These are phyloP conservation scores for Vaccinium darrowii DNA, from an alignment of 148 eudicot species.

Conservation along the genomic window DNA sequence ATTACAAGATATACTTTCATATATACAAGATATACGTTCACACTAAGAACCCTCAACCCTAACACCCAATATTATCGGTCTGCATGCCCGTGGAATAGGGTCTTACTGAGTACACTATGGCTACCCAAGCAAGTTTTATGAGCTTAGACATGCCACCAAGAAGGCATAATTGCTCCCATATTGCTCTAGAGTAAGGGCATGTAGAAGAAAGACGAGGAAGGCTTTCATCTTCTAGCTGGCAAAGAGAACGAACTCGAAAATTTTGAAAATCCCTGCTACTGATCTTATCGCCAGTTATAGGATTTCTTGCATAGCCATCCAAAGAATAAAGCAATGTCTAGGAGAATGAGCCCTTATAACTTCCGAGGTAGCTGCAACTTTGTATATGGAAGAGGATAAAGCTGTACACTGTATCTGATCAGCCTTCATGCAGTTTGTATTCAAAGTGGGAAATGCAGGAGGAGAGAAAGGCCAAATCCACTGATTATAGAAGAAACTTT, in stretches of 20 bases:
- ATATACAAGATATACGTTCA: too few species aligned
- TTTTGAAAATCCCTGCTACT: neutral
- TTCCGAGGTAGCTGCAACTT: neutral
- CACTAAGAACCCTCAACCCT: constrained; percentile 2
- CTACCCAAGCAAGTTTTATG: neutral
- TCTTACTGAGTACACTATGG: neutral
- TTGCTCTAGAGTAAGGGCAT: neutral
- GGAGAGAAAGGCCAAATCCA: neutral
- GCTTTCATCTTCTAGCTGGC: neutral
- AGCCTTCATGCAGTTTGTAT: neutral
- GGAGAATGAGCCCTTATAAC: neutral
- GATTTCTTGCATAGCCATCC: neutral
- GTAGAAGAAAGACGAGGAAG: neutral
- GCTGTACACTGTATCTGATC: neutral
- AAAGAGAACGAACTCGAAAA: neutral
- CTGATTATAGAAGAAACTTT: neutral
- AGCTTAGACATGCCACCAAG: neutral
- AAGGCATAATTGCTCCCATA: neutral
- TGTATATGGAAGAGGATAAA: neutral
- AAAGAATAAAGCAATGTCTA: neutral
- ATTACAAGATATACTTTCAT: too few species aligned
- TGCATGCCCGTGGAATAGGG: neutral
- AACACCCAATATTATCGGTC: neutral
- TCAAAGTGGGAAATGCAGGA: neutral
- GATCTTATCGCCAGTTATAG: neutral